phyloP scores from a whole-genome alignment of 345 rosid species.

The Cochlearia excelsa region DNA sequence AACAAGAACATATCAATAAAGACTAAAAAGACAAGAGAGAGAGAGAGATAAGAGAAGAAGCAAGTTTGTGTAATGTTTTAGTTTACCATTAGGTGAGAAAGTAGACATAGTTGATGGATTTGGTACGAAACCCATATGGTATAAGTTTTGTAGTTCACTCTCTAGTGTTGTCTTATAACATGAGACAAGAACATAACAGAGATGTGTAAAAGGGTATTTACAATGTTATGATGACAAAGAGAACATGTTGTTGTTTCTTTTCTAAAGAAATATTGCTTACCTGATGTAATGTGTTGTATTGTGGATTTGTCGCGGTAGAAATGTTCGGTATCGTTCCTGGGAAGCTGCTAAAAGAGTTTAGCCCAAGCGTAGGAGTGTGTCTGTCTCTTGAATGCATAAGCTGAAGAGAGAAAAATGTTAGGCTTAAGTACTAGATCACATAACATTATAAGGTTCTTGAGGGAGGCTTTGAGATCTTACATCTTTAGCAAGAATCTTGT shows the following conservation, averaged over 20 bases:
- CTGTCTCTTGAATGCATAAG: conserved; percentile 57
- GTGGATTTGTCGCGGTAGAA: conserved; percentile 48
- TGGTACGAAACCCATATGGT: conserved; percentile 73
- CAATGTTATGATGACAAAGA: too few species aligned
- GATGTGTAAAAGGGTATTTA: background rate
- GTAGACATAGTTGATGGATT: conserved; percentile 49
- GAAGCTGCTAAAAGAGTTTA: conserved; percentile 48
- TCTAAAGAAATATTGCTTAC: conserved; percentile 31
- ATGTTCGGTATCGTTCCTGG: conserved; percentile 51
- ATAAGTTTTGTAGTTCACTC: conserved; percentile 66
- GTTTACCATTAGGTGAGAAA: conserved; percentile 59
- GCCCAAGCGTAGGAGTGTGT: conserved; percentile 45
- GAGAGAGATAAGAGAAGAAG: conserved; percentile 2
- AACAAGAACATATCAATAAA: background rate
- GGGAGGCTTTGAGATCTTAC: conserved; percentile 44
- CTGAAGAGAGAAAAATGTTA: conserved; percentile 36
- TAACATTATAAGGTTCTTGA: background rate
- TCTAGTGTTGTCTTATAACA: conserved; percentile 51
- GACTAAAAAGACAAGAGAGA: background rate
- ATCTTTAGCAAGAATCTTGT: conserved; percentile 73
- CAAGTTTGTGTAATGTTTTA: conserved; percentile 4
- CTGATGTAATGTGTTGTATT: conserved; percentile 58
- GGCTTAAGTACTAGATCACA: conserved; percentile 18
- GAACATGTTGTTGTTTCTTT: conserved; percentile 8
- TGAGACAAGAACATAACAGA: background rate